Evolutionary conservation across 2,329 filamentous ascomycete species (phyloP).

Genomic region (Rutstroemia sp.): DNA sequence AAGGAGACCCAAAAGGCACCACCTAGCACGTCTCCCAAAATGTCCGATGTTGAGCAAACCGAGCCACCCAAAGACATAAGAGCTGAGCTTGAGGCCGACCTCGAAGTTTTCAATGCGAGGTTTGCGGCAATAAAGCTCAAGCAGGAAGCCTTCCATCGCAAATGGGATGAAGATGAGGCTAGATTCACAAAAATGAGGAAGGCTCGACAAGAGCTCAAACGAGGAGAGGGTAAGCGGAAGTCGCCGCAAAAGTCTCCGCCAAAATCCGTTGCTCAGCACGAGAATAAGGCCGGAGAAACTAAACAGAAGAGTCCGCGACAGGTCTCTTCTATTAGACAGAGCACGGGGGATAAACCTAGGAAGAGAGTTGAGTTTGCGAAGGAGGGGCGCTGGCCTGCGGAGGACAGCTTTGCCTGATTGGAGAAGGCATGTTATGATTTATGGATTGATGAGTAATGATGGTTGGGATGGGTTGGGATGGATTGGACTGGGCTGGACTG

Average conservation of each 20-base stretch:
- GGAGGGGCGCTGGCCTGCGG: slow-evolving; percentile 21
- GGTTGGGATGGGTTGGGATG: slow-evolving; percentile 10
- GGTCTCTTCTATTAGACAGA: background rate
- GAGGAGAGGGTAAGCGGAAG: too few relatives aligned
- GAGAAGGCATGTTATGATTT: background rate
- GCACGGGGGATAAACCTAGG: background rate
- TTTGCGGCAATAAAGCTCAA: background rate
- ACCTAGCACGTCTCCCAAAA: background rate
- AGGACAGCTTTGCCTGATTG: slow-evolving; percentile 28
- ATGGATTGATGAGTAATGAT: slow-evolving; percentile 14
- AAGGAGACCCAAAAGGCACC: background rate
- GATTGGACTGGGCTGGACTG: slow-evolving; percentile 9
- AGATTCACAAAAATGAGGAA: too few relatives aligned
- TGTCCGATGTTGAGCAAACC: background rate
- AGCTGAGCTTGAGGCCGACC: background rate
- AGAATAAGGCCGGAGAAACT: background rate
- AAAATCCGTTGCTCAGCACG: background rate
- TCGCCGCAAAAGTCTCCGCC: too few relatives aligned
- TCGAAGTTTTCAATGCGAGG: background rate
- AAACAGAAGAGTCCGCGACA: background rate
- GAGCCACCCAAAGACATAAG: background rate
- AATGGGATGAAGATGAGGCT: too few relatives aligned
- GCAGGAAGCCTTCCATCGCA: background rate
- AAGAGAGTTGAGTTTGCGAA: background rate
- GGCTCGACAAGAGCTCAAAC: too few relatives aligned